Percentiles rank a stretch among this genome's conserved stretches.
Conservation (phyloP, 2,329 filamentous ascomycete genomes). For the Hypoxylon sp. region DNA sequence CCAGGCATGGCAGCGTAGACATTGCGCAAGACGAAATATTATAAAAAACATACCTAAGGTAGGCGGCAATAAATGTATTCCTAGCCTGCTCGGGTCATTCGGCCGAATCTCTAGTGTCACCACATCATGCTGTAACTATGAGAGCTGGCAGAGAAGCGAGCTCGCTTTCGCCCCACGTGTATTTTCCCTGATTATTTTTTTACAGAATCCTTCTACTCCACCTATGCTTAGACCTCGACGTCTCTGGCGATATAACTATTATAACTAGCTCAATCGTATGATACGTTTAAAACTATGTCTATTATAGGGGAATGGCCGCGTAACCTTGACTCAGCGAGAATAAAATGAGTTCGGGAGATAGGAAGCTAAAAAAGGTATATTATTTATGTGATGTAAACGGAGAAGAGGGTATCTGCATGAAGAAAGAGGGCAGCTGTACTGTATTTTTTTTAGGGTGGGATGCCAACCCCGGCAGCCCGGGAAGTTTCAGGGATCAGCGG, state of each 20-base stretch:
- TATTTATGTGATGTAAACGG: too few relatives aligned
- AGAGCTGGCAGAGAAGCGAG: background rate
- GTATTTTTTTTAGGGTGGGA: background rate
- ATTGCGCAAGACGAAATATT: background rate
- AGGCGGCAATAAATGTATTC: background rate
- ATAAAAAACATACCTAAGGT: background rate
- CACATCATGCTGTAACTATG: background rate
- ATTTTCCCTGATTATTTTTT: background rate
- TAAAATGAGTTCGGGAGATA: too few relatives aligned
- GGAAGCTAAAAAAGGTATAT: too few relatives aligned
- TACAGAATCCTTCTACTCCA: background rate
- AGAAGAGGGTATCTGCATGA: background rate
- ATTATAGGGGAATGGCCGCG: too few relatives aligned
- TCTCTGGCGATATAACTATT: background rate
- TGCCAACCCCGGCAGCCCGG: background rate
- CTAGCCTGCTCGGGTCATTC: background rate
- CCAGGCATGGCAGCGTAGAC: background rate
- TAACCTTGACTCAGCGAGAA: too few relatives aligned
- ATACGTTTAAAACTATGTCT: background rate
- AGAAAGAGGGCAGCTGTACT: background rate
- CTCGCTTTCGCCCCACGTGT: background rate
- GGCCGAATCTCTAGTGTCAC: background rate
- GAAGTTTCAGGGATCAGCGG: conserved; percentile 4
- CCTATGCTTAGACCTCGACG: background rate
- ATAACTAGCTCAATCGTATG: background rate